These are phyloP conservation scores for Aspergillus olivimuriae DNA, from an alignment of 495 filamentous ascomycete species.

Conservation along the genomic window DNA sequence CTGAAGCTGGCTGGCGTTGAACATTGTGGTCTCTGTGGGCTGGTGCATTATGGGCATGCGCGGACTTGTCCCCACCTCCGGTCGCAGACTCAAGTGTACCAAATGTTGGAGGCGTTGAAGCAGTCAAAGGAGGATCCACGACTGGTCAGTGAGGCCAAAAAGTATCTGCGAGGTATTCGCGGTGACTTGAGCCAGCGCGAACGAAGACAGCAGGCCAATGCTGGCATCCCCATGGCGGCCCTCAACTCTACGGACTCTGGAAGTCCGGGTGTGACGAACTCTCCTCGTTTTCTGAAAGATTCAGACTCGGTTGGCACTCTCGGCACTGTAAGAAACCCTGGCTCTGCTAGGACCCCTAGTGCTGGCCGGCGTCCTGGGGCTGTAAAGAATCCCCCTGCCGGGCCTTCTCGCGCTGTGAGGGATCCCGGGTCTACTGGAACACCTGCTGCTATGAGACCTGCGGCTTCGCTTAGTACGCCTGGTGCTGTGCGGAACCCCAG, in stretches of 20 bases:
- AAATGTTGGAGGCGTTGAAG: slow-evolving; percentile 56
- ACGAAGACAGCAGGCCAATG: slow-evolving; percentile 13
- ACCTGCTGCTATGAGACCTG: no score
- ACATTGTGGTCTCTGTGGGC: slow-evolving; percentile 59
- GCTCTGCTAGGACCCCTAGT: no score
- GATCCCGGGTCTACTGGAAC: no score
- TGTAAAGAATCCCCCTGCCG: no score
- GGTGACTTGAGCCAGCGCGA: slow-evolving; percentile 43
- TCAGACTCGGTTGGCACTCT: no score
- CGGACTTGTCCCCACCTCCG: slow-evolving; percentile 57
- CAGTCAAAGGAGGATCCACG: slow-evolving; percentile 48
- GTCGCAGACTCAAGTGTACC: slow-evolving; percentile 47
- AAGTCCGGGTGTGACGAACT: no score
- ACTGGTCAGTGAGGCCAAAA: slow-evolving; percentile 45
- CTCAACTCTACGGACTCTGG: neutral
- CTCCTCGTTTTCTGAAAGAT: no score
- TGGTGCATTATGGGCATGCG: slow-evolving; percentile 53
- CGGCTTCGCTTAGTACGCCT: no score
- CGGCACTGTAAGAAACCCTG: no score
- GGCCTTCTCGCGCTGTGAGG: no score
- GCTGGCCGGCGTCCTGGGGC: no score
- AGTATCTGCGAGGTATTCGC: slow-evolving; percentile 51
- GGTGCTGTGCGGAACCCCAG: no score
- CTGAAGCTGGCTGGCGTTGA: slow-evolving; percentile 57
- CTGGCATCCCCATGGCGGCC: slow-evolving; percentile 1